Base-by-base conservation (phyloP, 306 rosid genomes). In the Pterocarpus santalinus region DNA sequence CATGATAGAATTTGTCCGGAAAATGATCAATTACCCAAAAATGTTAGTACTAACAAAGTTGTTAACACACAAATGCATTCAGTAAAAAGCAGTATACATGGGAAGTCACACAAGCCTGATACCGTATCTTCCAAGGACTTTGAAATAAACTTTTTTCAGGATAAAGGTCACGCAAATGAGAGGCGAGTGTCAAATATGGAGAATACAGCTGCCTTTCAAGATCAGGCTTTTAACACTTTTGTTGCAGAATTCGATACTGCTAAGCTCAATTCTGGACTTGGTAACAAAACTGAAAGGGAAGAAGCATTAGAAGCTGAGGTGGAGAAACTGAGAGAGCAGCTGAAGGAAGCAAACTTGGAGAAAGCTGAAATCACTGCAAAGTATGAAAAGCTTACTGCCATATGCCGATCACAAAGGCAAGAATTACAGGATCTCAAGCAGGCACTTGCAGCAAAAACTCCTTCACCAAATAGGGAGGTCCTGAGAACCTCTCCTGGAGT, bases 391-490 rank as follows among this genome's bases (percentile, higher is more conserved):
- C 89, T 95, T 46, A 89, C 99, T 69, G 93, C 97, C 43, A 95
- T 95, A 69, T 95, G 99, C 73, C 90, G 99, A 71, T 92, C 99
- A 5, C 99, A 93, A 43, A 88, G 99, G 88, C 99, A 89, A 83
- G 98, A 95, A 86, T 72, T 95, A 47, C 98, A 91, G 87, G 99
- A 95, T 46, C 97, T 95, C 74, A 95, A 90, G 90, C 98, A 93
- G 85, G 86, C 88, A 69, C 87, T 93, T 52, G 89, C 97, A 33
- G 87, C 93, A 61, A 88, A 81, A 82, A 86, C 86, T 85, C 92
- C 95, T 3, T 91, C 98, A 6, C 93, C 97, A 30, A 83, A 38
- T 75, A 90, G 77, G 90, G 92, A 90, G 69, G 86, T 86, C 69
- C 32, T 65, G 10, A 86, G 83, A 81, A 70, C 80, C 61, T 82